Evolutionary conservation across 352 stramenopile genomes (phyloP).

Genomic region (Globisporangium orthogonon): DNA sequence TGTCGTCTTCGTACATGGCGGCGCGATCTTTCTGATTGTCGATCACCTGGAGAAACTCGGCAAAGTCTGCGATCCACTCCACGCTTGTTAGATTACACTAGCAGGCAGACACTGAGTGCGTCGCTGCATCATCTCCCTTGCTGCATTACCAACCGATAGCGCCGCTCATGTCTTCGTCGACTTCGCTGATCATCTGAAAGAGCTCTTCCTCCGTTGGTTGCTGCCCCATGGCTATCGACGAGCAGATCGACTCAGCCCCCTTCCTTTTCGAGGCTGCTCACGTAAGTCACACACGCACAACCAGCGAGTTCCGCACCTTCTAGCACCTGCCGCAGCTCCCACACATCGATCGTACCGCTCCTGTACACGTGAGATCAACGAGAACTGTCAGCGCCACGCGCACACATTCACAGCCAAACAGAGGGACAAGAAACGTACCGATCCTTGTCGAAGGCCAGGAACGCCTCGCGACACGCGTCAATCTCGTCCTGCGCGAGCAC

Average conservation of each 20-base stretch:
- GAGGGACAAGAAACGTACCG: slow-evolving; percentile 22
- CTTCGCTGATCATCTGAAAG: slow-evolving; percentile 94
- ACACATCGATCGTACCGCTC: slow-evolving; percentile 95
- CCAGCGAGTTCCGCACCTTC: slow-evolving; percentile 52
- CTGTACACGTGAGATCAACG: slow-evolving; percentile 14
- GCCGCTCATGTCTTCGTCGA: slow-evolving; percentile 91
- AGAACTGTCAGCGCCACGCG: background rate
- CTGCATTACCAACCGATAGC: slow-evolving; percentile 65
- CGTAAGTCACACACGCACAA: background rate
- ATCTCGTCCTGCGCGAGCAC: slow-evolving; percentile 95
- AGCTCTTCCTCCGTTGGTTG: slow-evolving; percentile 97
- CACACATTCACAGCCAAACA: background rate
- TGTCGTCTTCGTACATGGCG: slow-evolving; percentile 94
- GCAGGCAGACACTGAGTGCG: too few relatives aligned
- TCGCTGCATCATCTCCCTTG: background rate
- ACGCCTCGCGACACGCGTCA: slow-evolving; percentile 93
- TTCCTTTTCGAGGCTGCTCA: background rate
- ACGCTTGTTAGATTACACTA: too few relatives aligned
- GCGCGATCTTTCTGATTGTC: slow-evolving; percentile 96
- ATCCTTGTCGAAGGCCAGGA: slow-evolving; percentile 97
- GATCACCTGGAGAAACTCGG: slow-evolving; percentile 97
- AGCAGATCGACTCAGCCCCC: background rate
- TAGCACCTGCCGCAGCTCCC: slow-evolving; percentile 89
- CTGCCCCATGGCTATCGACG: slow-evolving; percentile 90
- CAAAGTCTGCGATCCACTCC: slow-evolving; percentile 79